A percentile compares a stretch with the other conserved stretches of the same genome.
Evolutionary conservation across 1,284 basidiomycete genomes (phyloP).

Genomic region (Microbotryum saponariae): DNA sequence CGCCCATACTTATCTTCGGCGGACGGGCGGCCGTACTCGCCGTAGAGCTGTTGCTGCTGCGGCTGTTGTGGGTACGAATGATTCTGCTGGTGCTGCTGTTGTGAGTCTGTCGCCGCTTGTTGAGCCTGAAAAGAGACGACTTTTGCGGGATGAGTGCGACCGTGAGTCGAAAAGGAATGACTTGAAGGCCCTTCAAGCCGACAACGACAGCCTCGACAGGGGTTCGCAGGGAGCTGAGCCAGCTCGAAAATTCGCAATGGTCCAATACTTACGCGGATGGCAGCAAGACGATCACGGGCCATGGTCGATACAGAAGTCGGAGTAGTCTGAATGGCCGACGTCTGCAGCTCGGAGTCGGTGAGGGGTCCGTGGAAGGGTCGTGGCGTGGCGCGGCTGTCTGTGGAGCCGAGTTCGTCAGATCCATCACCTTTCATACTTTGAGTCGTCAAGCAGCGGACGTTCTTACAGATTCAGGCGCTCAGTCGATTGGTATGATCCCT

Average conservation of each 20-base stretch:
- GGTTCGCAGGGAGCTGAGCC: not conserved
- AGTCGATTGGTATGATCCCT: too few relatives aligned
- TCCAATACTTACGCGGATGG: conserved; percentile 16
- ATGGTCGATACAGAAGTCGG: conserved; percentile 1
- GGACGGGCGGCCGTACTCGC: conserved; percentile 1
- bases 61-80: not conserved
- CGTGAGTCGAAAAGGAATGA: not conserved
- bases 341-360: too few relatives aligned
- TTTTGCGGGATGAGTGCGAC: not conserved
- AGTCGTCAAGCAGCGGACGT: too few relatives aligned
- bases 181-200: not conserved
- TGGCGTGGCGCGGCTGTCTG: too few relatives aligned
- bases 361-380: too few relatives aligned
- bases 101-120: not conserved
- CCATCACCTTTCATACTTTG: too few relatives aligned
- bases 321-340: too few relatives aligned
- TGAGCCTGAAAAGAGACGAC: not conserved
- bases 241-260: too few relatives aligned
- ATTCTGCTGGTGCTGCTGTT: not conserved
- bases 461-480: too few relatives aligned
- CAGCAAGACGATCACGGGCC: conserved; percentile 26
- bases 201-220: not conserved
- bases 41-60: not conserved
- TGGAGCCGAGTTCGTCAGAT: too few relatives aligned
- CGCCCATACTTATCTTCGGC: not conserved